Evolutionary conservation across 305 asterid genomes (phyloP), one percentile per base, ranked within the genome.

Genomic region (Rubia balearica): DNA sequence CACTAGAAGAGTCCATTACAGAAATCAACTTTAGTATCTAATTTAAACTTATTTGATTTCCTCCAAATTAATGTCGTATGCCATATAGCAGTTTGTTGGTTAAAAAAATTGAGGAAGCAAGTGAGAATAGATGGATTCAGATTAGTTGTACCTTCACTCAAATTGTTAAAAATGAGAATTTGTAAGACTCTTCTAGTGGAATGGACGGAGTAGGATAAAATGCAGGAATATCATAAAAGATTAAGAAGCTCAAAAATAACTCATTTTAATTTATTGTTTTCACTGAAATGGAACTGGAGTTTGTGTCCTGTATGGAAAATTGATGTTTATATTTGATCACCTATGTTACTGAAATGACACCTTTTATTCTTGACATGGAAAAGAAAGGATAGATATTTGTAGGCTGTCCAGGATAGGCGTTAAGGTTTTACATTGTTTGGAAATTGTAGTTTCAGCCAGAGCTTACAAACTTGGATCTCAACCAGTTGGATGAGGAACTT

Each of bases 401-500:
- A 51, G n/a, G 19, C 62, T 9, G 38, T 12, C 53, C 24, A 48
- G 24, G 38, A n/a, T 40, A 57, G 36, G 17, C 2, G 10, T 5
- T 21, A 22, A 69, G 14, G 55, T 49, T 57, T 53, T 64, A 30
- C 3, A 1, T 27, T 19, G 55, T 70, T 6, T 24, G 56, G 68
- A 30, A 21, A 46, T 9, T 68, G 59, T 66, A 77, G 46, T 74
- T 83, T 69, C 91, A 92, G 98, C 81, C 83, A 57, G 92, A 87
- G 71, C 85, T 92, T 30, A 78, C 69, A 80, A 83, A 77, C 62
- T 83, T 88, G 95, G 85, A 83, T 74, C 79, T 61, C 77, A 81
- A 78, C 73, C 76, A 76, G 84, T 74, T 90, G 85, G 79, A 86
- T 66, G 88, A 83, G 75, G 96, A 88, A 88, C 84, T 85, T 73